These are phyloP conservation scores for Stipa capillata DNA, from an alignment of 176 grass and related monocot genomes.

Conservation along the genomic window DNA sequence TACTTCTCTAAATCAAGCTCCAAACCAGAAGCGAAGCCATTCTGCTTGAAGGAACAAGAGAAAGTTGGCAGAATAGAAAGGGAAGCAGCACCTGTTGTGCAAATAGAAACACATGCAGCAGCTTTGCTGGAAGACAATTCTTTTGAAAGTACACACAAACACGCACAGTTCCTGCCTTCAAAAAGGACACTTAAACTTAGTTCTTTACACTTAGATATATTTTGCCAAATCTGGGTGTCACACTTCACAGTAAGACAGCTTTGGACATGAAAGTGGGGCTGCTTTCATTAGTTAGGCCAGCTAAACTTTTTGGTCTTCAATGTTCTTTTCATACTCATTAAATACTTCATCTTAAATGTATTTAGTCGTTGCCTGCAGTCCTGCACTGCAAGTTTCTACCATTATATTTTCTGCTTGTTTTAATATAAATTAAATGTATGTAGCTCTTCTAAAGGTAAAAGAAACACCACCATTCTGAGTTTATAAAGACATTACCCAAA, in stretches of 20 bases:
- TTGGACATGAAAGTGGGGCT: background rate
- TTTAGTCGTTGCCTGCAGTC: background rate
- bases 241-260: background rate
- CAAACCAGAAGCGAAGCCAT: constrained; percentile 69
- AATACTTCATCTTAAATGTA: background rate
- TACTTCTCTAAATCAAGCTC: constrained; percentile 99
- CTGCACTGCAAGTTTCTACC: background rate
- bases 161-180: background rate
- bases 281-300: background rate
- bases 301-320: background rate
- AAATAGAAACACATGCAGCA: constrained; percentile 21
- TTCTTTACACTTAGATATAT: constrained; percentile 1
- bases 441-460: background rate
- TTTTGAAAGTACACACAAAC: constrained; percentile 3
- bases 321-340: background rate
- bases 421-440: background rate
- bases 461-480: background rate
- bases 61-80: constrained; percentile 50
- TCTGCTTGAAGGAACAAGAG: constrained; percentile 59
- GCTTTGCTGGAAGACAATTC: background rate
- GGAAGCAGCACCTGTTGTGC: constrained; percentile 11
- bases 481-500: background rate
- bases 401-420: background rate
- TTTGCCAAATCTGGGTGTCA: constrained; percentile 6
- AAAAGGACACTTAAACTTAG: background rate